phyloP scores from a whole-genome alignment of 1,139 yeast genomes.

The Lodderomyces metapsilosis region DNA sequence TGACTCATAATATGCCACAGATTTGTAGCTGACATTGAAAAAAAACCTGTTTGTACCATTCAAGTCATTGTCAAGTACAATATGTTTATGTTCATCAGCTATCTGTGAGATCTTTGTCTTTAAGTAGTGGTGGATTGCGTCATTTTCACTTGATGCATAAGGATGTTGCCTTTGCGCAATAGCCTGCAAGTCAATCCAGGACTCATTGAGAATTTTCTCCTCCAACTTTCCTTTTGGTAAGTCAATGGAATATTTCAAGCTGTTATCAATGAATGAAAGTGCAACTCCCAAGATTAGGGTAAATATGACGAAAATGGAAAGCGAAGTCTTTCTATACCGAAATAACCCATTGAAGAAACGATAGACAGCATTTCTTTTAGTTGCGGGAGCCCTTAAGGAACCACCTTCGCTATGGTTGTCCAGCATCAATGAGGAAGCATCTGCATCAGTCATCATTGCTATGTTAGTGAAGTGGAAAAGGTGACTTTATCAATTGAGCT shows the following conservation, averaged over 20 bases:
- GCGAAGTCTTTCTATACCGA: conserved; percentile 61
- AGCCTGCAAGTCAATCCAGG: conserved; percentile 69
- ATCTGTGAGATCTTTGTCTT: conserved; percentile 39
- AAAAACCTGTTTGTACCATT: conserved; percentile 41
- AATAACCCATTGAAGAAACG: conserved; percentile 37
- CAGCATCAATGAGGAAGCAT: neutral
- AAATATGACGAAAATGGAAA: conserved; percentile 48
- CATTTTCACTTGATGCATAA: conserved; percentile 74
- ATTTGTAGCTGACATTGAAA: conserved; percentile 24
- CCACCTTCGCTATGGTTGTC: neutral
- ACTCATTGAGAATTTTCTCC: conserved; percentile 38
- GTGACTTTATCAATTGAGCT: neutral
- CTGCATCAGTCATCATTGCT: conserved; percentile 5
- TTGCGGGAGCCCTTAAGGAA: neutral
- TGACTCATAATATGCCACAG: conserved; percentile 69
- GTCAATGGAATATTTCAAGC: conserved; percentile 34
- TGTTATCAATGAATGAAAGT: conserved; percentile 31
- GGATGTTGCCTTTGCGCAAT: conserved; percentile 73
- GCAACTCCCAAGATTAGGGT: conserved; percentile 37
- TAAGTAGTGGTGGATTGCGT: conserved; percentile 69
- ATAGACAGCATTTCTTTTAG: conserved; percentile 25
- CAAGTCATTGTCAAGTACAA: conserved; percentile 54
- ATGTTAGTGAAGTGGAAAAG: no score
- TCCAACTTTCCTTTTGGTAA: conserved; percentile 43
- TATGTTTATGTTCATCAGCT: conserved; percentile 26